phyloP scores from a whole-genome alignment of 495 filamentous ascomycete species.

The Usnea hakonensis region DNA sequence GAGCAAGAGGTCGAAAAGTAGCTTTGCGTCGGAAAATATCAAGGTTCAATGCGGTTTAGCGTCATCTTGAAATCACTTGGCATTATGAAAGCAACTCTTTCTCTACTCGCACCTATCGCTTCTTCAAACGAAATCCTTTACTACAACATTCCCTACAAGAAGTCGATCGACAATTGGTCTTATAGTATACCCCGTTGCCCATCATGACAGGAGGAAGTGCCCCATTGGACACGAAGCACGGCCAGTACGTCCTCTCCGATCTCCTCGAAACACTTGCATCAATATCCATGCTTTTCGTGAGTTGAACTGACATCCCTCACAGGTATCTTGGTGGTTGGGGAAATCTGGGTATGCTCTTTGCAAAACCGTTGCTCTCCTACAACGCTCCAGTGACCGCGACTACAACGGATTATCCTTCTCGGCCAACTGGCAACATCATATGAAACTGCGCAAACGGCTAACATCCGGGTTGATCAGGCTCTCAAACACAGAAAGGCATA shows the following conservation, averaged over 20 bases:
- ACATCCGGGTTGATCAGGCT: conserved; percentile 25
- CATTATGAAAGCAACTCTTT: background rate
- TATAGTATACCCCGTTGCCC: conserved; percentile 27
- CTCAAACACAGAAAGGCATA: conserved; percentile 54
- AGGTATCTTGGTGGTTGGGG: conserved; percentile 88
- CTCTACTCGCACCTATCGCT: background rate
- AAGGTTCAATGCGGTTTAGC: conserved; percentile 41
- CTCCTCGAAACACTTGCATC: too few relatives aligned
- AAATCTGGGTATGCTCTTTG: conserved; percentile 59
- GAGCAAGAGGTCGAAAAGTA: conserved; percentile 12
- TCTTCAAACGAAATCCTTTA: background rate
- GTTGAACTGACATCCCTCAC: too few relatives aligned
- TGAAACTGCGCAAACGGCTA: background rate
- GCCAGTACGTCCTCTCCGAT: conserved; percentile 59
- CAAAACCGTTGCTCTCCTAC: background rate
- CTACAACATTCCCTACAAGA: background rate
- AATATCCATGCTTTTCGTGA: too few relatives aligned
- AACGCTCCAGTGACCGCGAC: background rate
- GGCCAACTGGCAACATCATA: background rate
- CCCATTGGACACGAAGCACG: conserved; percentile 54
- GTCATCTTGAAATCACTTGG: conserved; percentile 3
- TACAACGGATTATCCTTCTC: conserved; percentile 4
- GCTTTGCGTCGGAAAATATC: conserved; percentile 25
- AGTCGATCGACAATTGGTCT: conserved; percentile 30
- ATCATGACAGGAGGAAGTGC: conserved; percentile 63